Evolutionary conservation across 805 yeast species (phyloP).

Genomic region (Hanseniaspora lachancei): DNA sequence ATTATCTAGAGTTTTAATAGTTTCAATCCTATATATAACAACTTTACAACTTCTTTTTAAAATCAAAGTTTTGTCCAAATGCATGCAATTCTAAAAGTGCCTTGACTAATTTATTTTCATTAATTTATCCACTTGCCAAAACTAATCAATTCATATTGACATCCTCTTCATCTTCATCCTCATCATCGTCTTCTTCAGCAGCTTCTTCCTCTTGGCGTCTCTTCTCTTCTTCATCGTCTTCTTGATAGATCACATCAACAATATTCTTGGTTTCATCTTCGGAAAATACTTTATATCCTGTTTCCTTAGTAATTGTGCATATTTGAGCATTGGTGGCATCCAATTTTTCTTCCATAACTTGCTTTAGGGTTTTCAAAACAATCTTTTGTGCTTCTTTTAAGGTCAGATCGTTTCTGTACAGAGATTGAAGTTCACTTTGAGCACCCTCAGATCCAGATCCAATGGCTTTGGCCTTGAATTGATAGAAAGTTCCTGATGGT

Average conservation of each 20-base stretch:
- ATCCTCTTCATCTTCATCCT: slow-evolving; percentile 18
- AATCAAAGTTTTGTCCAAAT: neutral
- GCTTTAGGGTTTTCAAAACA: slow-evolving; percentile 79
- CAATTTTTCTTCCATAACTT: slow-evolving; percentile 97
- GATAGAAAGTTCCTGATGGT: slow-evolving; percentile 95
- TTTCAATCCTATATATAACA: slow-evolving; percentile 8
- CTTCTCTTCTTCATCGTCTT: slow-evolving; percentile 37
- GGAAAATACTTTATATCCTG: slow-evolving; percentile 73
- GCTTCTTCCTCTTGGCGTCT: slow-evolving; percentile 64
- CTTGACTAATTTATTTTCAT: too few species aligned
- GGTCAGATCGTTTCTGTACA: slow-evolving; percentile 85
- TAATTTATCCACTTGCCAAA: neutral
- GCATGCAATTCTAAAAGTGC: too few species aligned
- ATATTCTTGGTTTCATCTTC: slow-evolving; percentile 74
- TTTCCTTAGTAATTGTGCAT: slow-evolving; percentile 76
- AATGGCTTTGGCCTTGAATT: slow-evolving; percentile 96
- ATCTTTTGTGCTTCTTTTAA: slow-evolving; percentile 84
- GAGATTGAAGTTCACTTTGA: slow-evolving; percentile 91
- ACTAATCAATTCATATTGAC: slow-evolving; percentile 24
- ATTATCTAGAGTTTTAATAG: neutral
- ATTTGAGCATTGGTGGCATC: slow-evolving; percentile 92
- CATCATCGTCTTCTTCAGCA: slow-evolving; percentile 44
- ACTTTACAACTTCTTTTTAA: neutral
- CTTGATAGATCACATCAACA: slow-evolving; percentile 63
- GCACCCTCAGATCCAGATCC: slow-evolving; percentile 99